A percentile compares a stretch with the other conserved stretches of the same genome.
These are phyloP conservation scores for Aspergillus ochraceus DNA, from an alignment of 2,329 filamentous ascomycete species.

Conservation along the genomic window DNA sequence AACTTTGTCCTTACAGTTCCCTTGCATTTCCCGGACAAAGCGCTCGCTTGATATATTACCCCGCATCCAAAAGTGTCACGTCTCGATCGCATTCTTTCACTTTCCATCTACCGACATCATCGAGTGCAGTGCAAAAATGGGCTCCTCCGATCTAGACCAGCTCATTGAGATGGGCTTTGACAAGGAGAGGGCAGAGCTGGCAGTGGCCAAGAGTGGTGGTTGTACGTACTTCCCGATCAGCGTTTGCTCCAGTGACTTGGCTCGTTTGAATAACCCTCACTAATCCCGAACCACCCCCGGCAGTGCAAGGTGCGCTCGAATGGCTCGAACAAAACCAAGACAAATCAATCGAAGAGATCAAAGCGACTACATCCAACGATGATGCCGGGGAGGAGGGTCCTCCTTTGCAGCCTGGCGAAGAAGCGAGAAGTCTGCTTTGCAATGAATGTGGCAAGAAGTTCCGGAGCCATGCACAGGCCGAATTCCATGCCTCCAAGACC, in stretches of 20 bases:
- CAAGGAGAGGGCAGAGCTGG: conserved; percentile 74
- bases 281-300: conserved; percentile 10
- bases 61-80: neutral
- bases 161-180: conserved; percentile 77
- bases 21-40: neutral
- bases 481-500: conserved; percentile 89
- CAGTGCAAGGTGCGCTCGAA: conserved; percentile 85
- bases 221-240: conserved; percentile 54
- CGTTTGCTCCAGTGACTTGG: neutral
- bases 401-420: conserved; percentile 67
- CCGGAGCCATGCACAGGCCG: conserved; percentile 74
- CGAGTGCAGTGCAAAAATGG: conserved; percentile 25
- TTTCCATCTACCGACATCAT: conserved; percentile 1
- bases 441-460: conserved; percentile 95
- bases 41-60: neutral
- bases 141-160: conserved; percentile 57
- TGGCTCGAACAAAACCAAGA: conserved; percentile 94
- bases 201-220: conserved; percentile 78
- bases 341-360: conserved; percentile 79
- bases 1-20: neutral
- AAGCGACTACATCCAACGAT: conserved; percentile 55
- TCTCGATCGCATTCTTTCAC: neutral
- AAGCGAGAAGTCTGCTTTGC: conserved; percentile 81
- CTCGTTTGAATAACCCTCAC: neutral
- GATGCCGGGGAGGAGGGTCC: conserved; percentile 58